A percentile compares a stretch with the other conserved stretches of the same genome.
phyloP scores from a whole-genome alignment of 495 filamentous ascomycete species.

The Echria macrotheca region DNA sequence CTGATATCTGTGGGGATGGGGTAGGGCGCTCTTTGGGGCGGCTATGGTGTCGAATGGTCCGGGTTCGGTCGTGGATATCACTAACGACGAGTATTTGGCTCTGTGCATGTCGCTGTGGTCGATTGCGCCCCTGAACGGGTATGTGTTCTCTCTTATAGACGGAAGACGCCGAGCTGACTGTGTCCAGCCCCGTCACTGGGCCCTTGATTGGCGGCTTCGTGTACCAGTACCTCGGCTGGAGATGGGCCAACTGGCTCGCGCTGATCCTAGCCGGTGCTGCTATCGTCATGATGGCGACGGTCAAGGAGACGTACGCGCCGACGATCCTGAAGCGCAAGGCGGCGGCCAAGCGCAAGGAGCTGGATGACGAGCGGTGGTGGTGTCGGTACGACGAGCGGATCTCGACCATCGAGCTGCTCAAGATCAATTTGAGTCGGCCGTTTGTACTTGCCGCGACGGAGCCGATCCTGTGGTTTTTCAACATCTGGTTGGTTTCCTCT shows the following conservation, averaged over 20 bases:
- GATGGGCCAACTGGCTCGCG: constrained; percentile 79
- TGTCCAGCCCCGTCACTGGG: constrained; percentile 44
- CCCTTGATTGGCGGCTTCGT: constrained; percentile 74
- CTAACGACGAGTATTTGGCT: constrained; percentile 61
- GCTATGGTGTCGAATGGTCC: constrained; percentile 78
- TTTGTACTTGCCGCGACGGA: constrained; percentile 75
- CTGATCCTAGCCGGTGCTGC: constrained; percentile 61
- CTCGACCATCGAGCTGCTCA: constrained; percentile 43
- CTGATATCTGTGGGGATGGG: not conserved
- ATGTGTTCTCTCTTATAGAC: too few relatives aligned
- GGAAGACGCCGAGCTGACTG: too few relatives aligned
- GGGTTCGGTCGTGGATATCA: constrained; percentile 77
- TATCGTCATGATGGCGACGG: constrained; percentile 44
- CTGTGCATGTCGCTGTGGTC: constrained; percentile 69
- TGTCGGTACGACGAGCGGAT: constrained; percentile 66
- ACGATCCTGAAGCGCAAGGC: constrained; percentile 65
- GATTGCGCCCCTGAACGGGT: constrained; percentile 70
- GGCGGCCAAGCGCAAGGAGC: constrained; percentile 62
- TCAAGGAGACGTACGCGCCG: constrained; percentile 76
- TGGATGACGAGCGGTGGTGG: constrained; percentile 69
- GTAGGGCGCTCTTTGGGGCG: constrained; percentile 64
- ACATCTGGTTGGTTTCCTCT: constrained; percentile 46
- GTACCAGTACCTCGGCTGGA: constrained; percentile 72
- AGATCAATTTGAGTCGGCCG: constrained; percentile 67
- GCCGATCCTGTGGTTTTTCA: constrained; percentile 82